These are phyloP conservation scores for Penstemon newberryi DNA, from an alignment of 257 asterid genomes.

Conservation along the genomic window DNA sequence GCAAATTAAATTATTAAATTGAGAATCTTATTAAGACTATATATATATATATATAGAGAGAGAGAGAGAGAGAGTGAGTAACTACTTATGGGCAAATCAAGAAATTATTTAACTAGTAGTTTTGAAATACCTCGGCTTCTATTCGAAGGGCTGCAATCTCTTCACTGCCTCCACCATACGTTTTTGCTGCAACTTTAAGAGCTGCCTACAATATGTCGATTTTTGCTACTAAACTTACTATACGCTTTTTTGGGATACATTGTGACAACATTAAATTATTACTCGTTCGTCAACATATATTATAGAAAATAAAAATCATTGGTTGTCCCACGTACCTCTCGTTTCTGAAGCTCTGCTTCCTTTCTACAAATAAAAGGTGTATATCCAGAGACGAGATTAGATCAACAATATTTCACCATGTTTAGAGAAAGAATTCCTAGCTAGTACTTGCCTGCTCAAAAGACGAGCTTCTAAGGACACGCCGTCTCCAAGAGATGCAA, in stretches of 20 bases:
- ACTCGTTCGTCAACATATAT: background rate
- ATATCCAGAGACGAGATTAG: constrained; percentile 23
- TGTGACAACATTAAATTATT: background rate
- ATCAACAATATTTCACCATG: background rate
- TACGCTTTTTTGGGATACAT: background rate
- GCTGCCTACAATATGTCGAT: constrained; percentile 58
- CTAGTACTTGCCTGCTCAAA: constrained; percentile 65
- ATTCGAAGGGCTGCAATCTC: constrained; percentile 70
- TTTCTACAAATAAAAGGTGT: constrained; percentile 52
- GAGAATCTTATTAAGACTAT: no score
- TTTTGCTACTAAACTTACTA: background rate
- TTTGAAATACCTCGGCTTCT: constrained; percentile 73
- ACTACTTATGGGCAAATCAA: background rate
- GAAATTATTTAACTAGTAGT: constrained; percentile 2
- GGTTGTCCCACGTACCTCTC: constrained; percentile 61
- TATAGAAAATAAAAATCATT: constrained; percentile 1
- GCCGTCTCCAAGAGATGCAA: constrained; percentile 91
- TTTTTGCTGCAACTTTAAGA: constrained; percentile 73
- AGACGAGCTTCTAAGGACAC: constrained; percentile 88
- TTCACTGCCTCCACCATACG: constrained; percentile 64
- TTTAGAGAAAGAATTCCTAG: constrained; percentile 19
- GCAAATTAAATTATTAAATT: background rate
- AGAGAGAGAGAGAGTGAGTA: no score
- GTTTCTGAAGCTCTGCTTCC: constrained; percentile 88
- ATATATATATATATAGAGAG: no score